Evolutionary conservation across 805 yeast species (phyloP).

Genomic region (Candida khao-thaluensis): DNA sequence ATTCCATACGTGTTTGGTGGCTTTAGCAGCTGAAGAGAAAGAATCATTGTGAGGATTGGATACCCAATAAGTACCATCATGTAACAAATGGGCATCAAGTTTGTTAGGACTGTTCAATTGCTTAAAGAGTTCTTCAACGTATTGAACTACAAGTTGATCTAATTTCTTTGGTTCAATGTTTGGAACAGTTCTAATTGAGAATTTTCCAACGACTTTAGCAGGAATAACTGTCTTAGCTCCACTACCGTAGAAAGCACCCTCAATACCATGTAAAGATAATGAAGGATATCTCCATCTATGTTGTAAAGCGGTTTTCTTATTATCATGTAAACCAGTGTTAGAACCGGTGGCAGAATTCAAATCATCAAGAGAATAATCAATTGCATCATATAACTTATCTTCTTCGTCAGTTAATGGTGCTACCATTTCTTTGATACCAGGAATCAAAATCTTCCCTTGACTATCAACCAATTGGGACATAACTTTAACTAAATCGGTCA

Average conservation of each 20-base stretch:
- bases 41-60: slow-evolving; percentile 90
- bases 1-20: slow-evolving; percentile 93
- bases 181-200: slow-evolving; percentile 96
- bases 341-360: slow-evolving; percentile 89
- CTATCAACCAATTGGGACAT: slow-evolving; percentile 75
- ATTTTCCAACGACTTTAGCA: slow-evolving; percentile 89
- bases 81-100: slow-evolving; percentile 70
- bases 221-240: slow-evolving; percentile 99
- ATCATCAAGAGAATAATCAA: slow-evolving; percentile 82
- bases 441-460: slow-evolving; percentile 79
- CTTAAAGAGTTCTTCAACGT: slow-evolving; percentile 64
- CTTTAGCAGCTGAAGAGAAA: slow-evolving; percentile 91
- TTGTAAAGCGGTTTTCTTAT: slow-evolving; percentile 84
- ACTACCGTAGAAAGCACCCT: slow-evolving; percentile 91
- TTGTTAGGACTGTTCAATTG: slow-evolving; percentile 76
- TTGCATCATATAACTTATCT: slow-evolving; percentile 72
- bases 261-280: slow-evolving; percentile 92
- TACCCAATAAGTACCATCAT: slow-evolving; percentile 96
- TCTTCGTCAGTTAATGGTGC: slow-evolving; percentile 88
- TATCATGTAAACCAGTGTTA: slow-evolving; percentile 71
- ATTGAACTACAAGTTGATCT: slow-evolving; percentile 72
- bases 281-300: slow-evolving; percentile 99
- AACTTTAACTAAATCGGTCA: slow-evolving; percentile 85
- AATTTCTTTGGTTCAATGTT: slow-evolving; percentile 79
- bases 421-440: slow-evolving; percentile 91